Evolutionary conservation across 495 filamentous ascomycete species (phyloP).

Genomic region (Aspergillus avenaceus): DNA sequence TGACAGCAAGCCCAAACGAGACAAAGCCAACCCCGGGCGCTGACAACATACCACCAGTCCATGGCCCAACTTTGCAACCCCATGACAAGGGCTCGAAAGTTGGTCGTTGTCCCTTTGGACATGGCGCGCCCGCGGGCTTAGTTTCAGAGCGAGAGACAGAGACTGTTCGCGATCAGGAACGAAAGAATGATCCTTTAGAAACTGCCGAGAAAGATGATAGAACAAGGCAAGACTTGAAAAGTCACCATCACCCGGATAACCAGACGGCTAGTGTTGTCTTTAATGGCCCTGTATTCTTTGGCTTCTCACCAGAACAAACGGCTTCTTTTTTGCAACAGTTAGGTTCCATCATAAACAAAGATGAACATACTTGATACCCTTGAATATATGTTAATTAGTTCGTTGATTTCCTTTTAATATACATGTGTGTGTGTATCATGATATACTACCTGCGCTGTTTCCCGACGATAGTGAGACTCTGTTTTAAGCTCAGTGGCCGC

Average conservation of each 20-base stretch:
- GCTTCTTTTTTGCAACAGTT: conserved; percentile 62
- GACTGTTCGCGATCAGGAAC: conserved; percentile 10
- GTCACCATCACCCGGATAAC: neutral
- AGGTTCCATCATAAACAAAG: conserved; percentile 2
- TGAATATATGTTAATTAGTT: neutral
- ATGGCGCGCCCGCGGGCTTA: conserved; percentile 25
- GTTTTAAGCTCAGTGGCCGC: no score
- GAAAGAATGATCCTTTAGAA: neutral
- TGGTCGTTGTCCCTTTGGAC: conserved; percentile 49
- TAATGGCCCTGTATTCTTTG: conserved; percentile 85
- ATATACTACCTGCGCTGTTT: no score
- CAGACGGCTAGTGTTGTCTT: conserved; percentile 62
- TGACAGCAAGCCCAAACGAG: conserved; percentile 14
- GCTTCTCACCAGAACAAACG: conserved; percentile 77
- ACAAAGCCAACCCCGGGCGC: no score
- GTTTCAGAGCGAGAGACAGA: conserved; percentile 14
- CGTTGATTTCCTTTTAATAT: neutral
- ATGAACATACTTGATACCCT: neutral
- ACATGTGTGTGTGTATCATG: neutral
- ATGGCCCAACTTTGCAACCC: conserved; percentile 17
- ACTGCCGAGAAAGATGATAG: neutral
- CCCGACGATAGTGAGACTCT: no score
- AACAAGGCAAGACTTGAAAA: neutral
- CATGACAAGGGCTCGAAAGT: conserved; percentile 18
- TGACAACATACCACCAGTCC: no score